Conservation (phyloP, 805 yeast species). For the Lipomyces oligophaga region DNA sequence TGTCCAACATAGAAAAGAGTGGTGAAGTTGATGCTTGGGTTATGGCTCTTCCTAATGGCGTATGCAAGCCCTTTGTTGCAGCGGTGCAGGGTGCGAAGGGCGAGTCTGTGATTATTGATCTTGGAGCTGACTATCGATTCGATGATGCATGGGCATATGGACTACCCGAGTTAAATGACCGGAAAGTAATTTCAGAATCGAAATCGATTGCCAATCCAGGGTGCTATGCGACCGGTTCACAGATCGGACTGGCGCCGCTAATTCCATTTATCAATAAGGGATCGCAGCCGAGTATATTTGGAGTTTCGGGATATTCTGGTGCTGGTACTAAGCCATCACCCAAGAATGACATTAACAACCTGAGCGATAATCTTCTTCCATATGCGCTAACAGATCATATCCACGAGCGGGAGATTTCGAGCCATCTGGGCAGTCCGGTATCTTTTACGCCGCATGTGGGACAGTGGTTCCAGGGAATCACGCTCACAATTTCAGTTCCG, state of each 20-base stretch:
- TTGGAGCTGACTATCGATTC: conserved; percentile 94
- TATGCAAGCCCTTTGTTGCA: conserved; percentile 58
- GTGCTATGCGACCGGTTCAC: conserved; percentile 98
- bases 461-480: conserved; percentile 95
- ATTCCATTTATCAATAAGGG: conserved; percentile 48
- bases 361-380: conserved; percentile 83
- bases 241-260: conserved; percentile 85
- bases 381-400: conserved; percentile 94
- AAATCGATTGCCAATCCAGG: conserved; percentile 93
- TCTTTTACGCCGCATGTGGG: conserved; percentile 98
- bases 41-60: conserved; percentile 98
- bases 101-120: conserved; percentile 77
- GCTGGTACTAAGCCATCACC: conserved; percentile 99
- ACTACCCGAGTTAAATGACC: conserved; percentile 81
- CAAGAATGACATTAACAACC: conserved; percentile 75
- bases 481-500: conserved; percentile 88
- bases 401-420: conserved; percentile 89
- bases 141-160: conserved; percentile 94
- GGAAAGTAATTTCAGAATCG: conserved; percentile 64
- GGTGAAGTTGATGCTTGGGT: conserved; percentile 93
- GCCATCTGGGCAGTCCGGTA: conserved; percentile 69
- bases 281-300: conserved; percentile 82
- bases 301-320: conserved; percentile 97
- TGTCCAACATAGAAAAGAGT: conserved; percentile 67
- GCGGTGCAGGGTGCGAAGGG: conserved; percentile 51